Conservation (phyloP, 345 rosid genomes). For the Citrus cavaleriei region DNA sequence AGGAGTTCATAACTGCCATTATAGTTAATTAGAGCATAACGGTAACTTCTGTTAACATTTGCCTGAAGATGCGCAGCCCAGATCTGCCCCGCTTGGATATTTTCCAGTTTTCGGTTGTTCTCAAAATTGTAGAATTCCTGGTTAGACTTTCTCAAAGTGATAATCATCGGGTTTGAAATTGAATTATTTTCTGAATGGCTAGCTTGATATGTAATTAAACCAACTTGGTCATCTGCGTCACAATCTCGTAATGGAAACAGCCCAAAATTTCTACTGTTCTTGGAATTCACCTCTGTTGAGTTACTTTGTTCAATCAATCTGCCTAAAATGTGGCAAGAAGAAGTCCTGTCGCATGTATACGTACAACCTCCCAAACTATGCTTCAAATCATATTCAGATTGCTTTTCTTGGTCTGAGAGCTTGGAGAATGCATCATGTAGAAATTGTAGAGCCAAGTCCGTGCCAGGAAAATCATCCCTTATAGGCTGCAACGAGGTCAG, state of each 20-base stretch:
- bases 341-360: neutral
- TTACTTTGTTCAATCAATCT: no score
- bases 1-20: neutral
- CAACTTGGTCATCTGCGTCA: neutral
- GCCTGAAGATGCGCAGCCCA: neutral
- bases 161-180: neutral
- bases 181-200: neutral
- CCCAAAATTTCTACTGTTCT: neutral
- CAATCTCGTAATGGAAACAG: neutral
- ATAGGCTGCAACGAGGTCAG: conserved; percentile 20
- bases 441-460: conserved; percentile 14
- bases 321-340: neutral
- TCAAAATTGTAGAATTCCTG: conserved; percentile 12
- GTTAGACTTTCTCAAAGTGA: neutral
- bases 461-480: conserved; percentile 7
- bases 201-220: neutral
- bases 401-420: conserved; percentile 12
- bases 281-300: neutral
- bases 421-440: conserved; percentile 7
- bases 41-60: neutral
- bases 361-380: neutral
- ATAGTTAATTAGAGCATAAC: neutral
- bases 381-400: neutral
- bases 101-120: neutral
- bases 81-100: neutral